Percentiles rank a stretch among this genome's conserved stretches.
phyloP scores from a whole-genome alignment of 306 rosid genomes.

The Trichosanthes cucumerina region DNA sequence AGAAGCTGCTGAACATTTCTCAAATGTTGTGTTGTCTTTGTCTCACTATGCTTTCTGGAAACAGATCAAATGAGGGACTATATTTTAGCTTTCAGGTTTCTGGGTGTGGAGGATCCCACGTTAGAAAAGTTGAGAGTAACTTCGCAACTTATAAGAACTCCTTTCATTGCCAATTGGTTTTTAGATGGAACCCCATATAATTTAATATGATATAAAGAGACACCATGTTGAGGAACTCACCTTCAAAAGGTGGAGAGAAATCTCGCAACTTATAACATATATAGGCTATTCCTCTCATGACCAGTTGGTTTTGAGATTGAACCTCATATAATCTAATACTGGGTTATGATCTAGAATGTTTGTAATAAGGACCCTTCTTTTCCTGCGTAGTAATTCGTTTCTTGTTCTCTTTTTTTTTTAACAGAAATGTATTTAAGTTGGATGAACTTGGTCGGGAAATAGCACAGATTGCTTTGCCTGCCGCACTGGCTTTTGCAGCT shows the following conservation, averaged over 20 bases:
- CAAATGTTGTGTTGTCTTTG: not conserved
- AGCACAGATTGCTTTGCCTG: slow-evolving; percentile 73
- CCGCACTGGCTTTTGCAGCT: slow-evolving; percentile 85
- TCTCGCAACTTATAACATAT: too few species aligned
- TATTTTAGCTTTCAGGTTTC: not conserved
- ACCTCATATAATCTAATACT: too few species aligned
- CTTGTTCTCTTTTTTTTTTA: not conserved
- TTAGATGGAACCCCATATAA: too few species aligned
- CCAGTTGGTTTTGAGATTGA: too few species aligned
- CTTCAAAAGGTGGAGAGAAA: too few species aligned
- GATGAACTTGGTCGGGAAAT: slow-evolving; percentile 78
- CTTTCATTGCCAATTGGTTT: too few species aligned
- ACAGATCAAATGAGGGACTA: not conserved
- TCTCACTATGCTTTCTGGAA: not conserved
- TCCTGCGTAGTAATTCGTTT: not conserved
- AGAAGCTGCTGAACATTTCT: not conserved
- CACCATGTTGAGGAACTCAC: too few species aligned
- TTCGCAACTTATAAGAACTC: too few species aligned
- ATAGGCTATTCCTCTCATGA: too few species aligned
- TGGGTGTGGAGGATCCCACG: too few species aligned
- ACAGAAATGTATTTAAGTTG: slow-evolving; percentile 27
- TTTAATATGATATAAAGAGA: too few species aligned
- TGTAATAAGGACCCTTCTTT: not conserved
- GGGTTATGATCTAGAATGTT: not conserved
- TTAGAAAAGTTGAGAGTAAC: too few species aligned